phyloP scores from a whole-genome alignment of 495 filamentous ascomycete genomes.

The Talaromyces wortmannii region DNA sequence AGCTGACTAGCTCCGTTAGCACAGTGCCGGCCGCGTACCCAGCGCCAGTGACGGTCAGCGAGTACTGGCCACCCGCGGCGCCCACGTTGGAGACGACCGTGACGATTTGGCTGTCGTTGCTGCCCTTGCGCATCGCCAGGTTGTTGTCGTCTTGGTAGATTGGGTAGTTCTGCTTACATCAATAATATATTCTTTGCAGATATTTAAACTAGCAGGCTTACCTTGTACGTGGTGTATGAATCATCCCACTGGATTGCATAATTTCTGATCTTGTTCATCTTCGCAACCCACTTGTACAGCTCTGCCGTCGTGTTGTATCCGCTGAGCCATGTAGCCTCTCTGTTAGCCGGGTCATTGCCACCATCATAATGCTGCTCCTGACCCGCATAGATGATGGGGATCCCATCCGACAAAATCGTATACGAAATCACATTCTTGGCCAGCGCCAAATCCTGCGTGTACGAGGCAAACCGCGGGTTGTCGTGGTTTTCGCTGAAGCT shows the following conservation, averaged over 20 bases:
- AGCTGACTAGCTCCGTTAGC: conserved; percentile 40
- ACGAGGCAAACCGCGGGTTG: conserved; percentile 57
- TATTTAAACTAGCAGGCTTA: conserved; percentile 6
- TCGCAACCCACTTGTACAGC: conserved; percentile 57
- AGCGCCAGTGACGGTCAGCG: conserved; percentile 35
- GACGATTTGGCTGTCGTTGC: conserved; percentile 44
- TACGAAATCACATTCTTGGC: conserved; percentile 66
- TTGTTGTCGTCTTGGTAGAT: conserved; percentile 50
- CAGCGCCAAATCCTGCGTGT: conserved; percentile 41
- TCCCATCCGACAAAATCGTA: conserved; percentile 62
- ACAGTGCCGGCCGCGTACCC: conserved; percentile 24
- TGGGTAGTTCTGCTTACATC: conserved; percentile 31
- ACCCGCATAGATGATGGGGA: conserved; percentile 61
- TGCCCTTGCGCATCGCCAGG: conserved; percentile 62
- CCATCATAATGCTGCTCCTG: conserved; percentile 72
- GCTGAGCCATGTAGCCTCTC: conserved; percentile 70
- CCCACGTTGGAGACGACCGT: conserved; percentile 57
- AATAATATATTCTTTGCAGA: not conserved
- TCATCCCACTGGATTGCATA: conserved; percentile 39
- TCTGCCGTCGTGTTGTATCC: conserved; percentile 51
- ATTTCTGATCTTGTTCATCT: conserved; percentile 53
- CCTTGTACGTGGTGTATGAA: conserved; percentile 43
- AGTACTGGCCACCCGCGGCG: conserved; percentile 29
- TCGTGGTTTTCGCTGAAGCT: conserved; percentile 82
- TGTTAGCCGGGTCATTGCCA: conserved; percentile 56